Evolutionary conservation across 169 alveolate genomes (phyloP).

Genomic region (Cryptosporidium xiaoi): DNA sequence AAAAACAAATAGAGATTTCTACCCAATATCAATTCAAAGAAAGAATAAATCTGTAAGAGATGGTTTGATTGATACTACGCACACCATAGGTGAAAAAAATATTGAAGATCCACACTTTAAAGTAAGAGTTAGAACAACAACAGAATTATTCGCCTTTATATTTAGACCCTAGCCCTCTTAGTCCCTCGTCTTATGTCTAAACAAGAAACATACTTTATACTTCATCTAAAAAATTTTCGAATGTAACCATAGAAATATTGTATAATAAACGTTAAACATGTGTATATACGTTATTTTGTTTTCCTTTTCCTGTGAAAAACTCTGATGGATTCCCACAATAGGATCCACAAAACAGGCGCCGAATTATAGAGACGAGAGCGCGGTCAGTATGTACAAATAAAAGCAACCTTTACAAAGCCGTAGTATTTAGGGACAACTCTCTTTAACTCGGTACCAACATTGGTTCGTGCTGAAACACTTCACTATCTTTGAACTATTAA

Average conservation of each 20-base stretch:
- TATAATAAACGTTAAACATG: too few species aligned
- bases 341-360: too few species aligned
- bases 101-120: background rate
- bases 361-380: constrained; percentile 50
- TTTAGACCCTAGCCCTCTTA: background rate
- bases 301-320: background rate
- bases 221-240: background rate
- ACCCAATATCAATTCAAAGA: constrained; percentile 27
- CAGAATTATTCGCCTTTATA: constrained; percentile 56
- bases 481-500: constrained; percentile 3
- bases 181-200: background rate
- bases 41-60: background rate
- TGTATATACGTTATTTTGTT: too few species aligned
- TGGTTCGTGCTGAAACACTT: too few species aligned
- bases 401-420: background rate
- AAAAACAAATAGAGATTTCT: constrained; percentile 4
- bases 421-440: too few species aligned
- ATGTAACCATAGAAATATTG: background rate
- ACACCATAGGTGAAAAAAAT: background rate
- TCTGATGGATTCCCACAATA: background rate
- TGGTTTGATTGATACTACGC: background rate
- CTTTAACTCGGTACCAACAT: too few species aligned
- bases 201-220: background rate
- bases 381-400: constrained; percentile 1
- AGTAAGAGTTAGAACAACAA: constrained; percentile 6